A percentile compares a stretch with the other conserved stretches of the same genome.
These are phyloP conservation scores for Cryphonectria parasitica DNA, from an alignment of 2,329 filamentous ascomycete genomes.

Conservation along the genomic window DNA sequence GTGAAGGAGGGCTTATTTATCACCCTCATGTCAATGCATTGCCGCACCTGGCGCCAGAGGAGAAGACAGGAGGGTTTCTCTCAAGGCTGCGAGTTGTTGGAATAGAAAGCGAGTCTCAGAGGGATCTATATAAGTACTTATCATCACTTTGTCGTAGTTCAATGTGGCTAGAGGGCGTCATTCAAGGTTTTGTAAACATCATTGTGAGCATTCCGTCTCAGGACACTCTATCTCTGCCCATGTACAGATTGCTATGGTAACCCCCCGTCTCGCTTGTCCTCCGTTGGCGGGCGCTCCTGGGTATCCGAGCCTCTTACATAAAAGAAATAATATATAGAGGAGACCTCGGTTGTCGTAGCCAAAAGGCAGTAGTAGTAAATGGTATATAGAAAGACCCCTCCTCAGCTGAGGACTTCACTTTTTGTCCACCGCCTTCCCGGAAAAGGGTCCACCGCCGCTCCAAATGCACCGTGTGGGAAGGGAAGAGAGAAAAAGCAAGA, in stretches of 20 bases:
- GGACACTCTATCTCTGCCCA: neutral
- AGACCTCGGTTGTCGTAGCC: neutral
- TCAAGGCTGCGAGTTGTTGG: no score
- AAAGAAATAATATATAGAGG: neutral
- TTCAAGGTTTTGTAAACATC: neutral
- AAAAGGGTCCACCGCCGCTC: neutral
- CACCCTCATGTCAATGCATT: neutral
- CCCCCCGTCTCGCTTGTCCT: neutral
- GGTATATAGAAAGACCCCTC: constrained; percentile 8
- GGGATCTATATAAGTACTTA: neutral
- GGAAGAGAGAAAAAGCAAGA: neutral
- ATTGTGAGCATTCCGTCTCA: neutral
- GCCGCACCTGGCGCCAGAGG: neutral
- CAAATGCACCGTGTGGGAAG: constrained; percentile 15
- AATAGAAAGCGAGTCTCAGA: neutral
- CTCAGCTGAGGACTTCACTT: neutral
- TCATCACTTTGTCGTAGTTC: neutral
- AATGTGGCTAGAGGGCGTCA: neutral
- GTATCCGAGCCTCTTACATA: neutral
- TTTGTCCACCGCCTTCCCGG: neutral
- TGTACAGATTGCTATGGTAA: neutral
- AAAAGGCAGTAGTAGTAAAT: neutral
- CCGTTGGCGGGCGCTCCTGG: neutral
- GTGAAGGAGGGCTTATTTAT: no score
- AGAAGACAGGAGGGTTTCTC: neutral